Percentiles rank a stretch among this genome's conserved stretches.
Conservation (phyloP, 1,284 basidiomycete genomes). For the Waitea zeae region DNA sequence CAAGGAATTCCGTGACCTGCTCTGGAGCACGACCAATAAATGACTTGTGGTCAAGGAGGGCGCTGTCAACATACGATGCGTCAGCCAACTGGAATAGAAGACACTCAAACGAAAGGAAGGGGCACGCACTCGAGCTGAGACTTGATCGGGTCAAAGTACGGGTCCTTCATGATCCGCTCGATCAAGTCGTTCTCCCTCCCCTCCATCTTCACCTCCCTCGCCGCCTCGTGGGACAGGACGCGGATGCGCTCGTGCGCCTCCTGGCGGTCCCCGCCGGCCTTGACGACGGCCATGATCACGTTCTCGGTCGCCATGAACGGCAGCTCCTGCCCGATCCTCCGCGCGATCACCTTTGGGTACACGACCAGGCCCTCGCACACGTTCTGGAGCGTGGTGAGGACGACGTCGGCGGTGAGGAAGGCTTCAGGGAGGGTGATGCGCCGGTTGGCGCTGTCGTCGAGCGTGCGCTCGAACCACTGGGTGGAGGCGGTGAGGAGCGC, state of each 20-base stretch:
- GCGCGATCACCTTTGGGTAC: slow-evolving; percentile 89
- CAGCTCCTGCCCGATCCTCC: slow-evolving; percentile 86
- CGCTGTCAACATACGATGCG: too few species aligned
- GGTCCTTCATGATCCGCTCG: slow-evolving; percentile 57
- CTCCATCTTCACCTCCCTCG: slow-evolving; percentile 85
- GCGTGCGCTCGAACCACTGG: slow-evolving; percentile 94
- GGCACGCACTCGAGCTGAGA: slow-evolving; percentile 31
- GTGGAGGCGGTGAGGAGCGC: slow-evolving; percentile 82
- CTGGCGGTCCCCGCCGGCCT: slow-evolving; percentile 88
- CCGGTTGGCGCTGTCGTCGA: slow-evolving; percentile 94
- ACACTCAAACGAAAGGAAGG: not conserved
- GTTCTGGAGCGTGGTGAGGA: slow-evolving; percentile 91
- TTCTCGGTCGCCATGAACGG: slow-evolving; percentile 99
- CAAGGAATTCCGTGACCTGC: slow-evolving; percentile 82
- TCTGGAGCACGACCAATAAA: slow-evolving; percentile 87
- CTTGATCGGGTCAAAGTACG: slow-evolving; percentile 49
- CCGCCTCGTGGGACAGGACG: slow-evolving; percentile 94
- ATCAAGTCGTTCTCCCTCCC: slow-evolving; percentile 96
- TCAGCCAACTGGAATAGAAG: not conserved
- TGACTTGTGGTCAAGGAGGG: slow-evolving; percentile 61
- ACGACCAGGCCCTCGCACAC: slow-evolving; percentile 95
- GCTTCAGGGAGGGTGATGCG: slow-evolving; percentile 93
- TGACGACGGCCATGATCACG: slow-evolving; percentile 98
- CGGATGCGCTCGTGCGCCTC: slow-evolving; percentile 94
- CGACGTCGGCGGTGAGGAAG: slow-evolving; percentile 93